Base-by-base conservation (phyloP, 139 green algal species). In the Tetraselmis chui region DNA sequence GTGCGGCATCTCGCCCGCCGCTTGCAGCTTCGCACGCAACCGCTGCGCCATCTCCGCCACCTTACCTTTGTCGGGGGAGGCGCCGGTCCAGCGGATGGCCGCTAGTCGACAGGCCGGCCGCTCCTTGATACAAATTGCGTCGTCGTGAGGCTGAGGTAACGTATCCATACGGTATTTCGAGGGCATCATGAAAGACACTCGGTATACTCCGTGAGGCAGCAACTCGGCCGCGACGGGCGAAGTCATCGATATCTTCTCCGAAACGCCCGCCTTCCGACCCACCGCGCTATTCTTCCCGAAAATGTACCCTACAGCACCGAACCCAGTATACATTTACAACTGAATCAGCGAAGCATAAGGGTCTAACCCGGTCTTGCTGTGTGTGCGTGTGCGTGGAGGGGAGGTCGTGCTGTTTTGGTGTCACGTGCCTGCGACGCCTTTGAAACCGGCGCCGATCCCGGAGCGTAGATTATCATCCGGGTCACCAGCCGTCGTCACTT, bases 131-230 rank as follows among this genome's bases (percentile, higher is more conserved):
- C 81, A 11, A 28, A 89, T 32, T 45, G 87, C 87, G 2, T 82
- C 30, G 79, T 94, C 90, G 27, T 90, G 83, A 23, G 90, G 90
- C 79, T 84, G 83, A 1, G 91, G 91, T 32, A 94, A 84, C 1
- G 85, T 89, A 1, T 89, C 86, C 75, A 77, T 80, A 2, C 82
- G 89, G 84, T 93, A 94, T 79, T 91, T 87, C 74, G 28, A 85
- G 24, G 90, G 90, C 90, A 94, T 94, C 26, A 92, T 86, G 80
- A 94, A 94, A 0, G 85, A 87, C 18, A 94, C 86, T 28, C 31
- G 76, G 5, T 25, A 76, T 1, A 1, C 24, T 23, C 25, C 22
- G 31, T 29, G 26, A 30, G 24, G 32, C 18, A 45, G 75, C 78
- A 88, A 82, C 75, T 91, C 82, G 26, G 88, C 84, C 23, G 82